These are phyloP conservation scores for Lactarius sp. DNA, from an alignment of 768 basidiomycete species.

Conservation along the genomic window DNA sequence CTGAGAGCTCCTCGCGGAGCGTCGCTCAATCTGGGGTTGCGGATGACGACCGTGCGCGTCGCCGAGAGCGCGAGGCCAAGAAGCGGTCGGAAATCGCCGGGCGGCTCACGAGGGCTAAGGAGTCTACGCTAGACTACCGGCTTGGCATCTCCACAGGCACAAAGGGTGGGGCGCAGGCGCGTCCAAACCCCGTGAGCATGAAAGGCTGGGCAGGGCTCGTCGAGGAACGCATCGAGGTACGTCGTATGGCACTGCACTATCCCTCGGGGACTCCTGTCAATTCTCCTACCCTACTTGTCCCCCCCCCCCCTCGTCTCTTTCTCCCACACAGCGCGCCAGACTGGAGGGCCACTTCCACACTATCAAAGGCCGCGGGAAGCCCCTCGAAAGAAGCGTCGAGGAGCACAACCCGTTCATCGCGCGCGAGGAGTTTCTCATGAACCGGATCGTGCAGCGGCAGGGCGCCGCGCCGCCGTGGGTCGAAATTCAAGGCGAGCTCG, in stretches of 20 bases:
- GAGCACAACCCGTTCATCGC: constrained; percentile 63
- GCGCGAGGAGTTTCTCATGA: constrained; percentile 79
- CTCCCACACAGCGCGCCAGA: constrained; percentile 50
- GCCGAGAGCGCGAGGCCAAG: constrained; percentile 45
- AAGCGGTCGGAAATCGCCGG: constrained; percentile 51
- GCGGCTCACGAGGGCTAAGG: constrained; percentile 57
- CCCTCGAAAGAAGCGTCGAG: constrained; percentile 39
- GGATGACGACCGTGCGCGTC: constrained; percentile 38
- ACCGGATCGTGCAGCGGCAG: constrained; percentile 75
- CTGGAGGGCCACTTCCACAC: constrained; percentile 64
- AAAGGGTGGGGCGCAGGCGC: constrained; percentile 25
- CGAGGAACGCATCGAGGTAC: constrained; percentile 77
- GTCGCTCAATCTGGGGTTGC: constrained; percentile 24
- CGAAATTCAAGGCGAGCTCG: constrained; percentile 73
- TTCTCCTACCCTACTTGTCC: too few relatives aligned
- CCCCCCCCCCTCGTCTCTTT: background rate
- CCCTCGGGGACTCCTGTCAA: too few relatives aligned
- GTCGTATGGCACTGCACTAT: constrained; percentile 11
- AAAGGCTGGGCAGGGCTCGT: constrained; percentile 73
- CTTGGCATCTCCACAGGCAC: constrained; percentile 48
- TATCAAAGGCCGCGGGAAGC: constrained; percentile 63
- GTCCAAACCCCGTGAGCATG: constrained; percentile 54
- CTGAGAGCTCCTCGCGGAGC: constrained; percentile 9
- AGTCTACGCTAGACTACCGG: constrained; percentile 72
- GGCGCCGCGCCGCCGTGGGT: constrained; percentile 87